Conservation (phyloP, 2,329 filamentous ascomycete species). For the Tricladium varicosporioides region DNA sequence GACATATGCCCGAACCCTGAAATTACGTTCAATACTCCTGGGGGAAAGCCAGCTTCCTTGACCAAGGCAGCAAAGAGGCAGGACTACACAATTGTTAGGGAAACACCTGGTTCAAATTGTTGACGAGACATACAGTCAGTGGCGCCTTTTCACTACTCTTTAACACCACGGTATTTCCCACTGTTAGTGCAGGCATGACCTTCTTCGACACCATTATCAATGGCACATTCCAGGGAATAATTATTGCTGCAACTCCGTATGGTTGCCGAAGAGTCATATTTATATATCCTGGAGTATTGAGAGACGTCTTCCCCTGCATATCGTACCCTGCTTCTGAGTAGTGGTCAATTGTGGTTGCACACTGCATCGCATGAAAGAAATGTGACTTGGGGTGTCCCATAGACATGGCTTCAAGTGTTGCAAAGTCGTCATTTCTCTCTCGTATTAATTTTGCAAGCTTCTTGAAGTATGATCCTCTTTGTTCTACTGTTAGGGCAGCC, state of each 20-base stretch:
- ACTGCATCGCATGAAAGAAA: constrained; percentile 27
- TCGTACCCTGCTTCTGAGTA: constrained; percentile 33
- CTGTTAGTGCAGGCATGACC: constrained; percentile 63
- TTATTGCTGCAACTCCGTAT: constrained; percentile 69
- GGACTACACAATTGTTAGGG: constrained; percentile 50
- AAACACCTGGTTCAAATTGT: not conserved
- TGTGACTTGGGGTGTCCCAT: constrained; percentile 36
- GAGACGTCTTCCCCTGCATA: constrained; percentile 36
- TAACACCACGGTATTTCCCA: constrained; percentile 58
- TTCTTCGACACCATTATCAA: constrained; percentile 75
- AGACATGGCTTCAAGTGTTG: constrained; percentile 42
- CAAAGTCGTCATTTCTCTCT: constrained; percentile 42
- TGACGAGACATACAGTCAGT: constrained; percentile 39
- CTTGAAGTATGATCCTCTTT: constrained; percentile 43
- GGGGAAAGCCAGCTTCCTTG: constrained; percentile 41
- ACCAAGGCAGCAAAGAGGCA: constrained; percentile 35
- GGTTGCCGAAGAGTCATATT: constrained; percentile 74
- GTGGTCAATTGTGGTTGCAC: constrained; percentile 28
- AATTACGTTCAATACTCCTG: constrained; percentile 41
- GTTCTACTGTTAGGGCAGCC: constrained; percentile 39
- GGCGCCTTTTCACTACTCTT: constrained; percentile 66
- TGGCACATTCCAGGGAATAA: constrained; percentile 79
- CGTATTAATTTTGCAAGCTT: constrained; percentile 45
- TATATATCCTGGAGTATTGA: constrained; percentile 54
- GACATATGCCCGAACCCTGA: constrained; percentile 32